Evolutionary conservation across 2,329 filamentous ascomycete genomes (phyloP).

Genomic region (Dendryphion nanum): DNA sequence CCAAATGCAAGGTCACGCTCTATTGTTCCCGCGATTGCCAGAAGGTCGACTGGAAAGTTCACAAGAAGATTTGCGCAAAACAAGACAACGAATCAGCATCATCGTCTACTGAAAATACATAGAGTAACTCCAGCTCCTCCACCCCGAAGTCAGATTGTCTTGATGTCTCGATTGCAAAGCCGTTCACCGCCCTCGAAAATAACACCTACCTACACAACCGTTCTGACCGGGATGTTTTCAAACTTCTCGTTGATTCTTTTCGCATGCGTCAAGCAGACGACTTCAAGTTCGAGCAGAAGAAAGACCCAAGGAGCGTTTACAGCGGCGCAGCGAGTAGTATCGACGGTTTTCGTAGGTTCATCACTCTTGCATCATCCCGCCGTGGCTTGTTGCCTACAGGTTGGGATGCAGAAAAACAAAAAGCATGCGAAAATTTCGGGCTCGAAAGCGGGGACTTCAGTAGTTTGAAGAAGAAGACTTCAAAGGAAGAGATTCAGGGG

Average conservation of each 20-base stretch:
- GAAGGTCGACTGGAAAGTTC: conserved; percentile 29
- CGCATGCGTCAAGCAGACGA: conserved; percentile 24
- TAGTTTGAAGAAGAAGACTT: conserved; percentile 10
- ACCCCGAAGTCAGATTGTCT: conserved; percentile 8
- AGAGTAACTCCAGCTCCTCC: conserved; percentile 4
- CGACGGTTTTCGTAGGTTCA: conserved; percentile 18
- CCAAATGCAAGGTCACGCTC: conserved; percentile 23
- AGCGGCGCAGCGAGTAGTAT: conserved; percentile 13
- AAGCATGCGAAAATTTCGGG: conserved; percentile 18
- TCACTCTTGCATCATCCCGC: conserved; percentile 8
- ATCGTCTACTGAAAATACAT: neutral
- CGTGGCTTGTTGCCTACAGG: conserved; percentile 19
- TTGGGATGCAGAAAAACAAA: conserved; percentile 19
- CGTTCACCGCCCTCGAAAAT: conserved; percentile 20
- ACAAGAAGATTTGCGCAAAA: conserved; percentile 31
- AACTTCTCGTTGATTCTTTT: conserved; percentile 30
- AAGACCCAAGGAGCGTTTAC: conserved; percentile 15
- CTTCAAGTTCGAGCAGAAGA: conserved; percentile 13
- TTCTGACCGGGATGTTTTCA: conserved; percentile 23
- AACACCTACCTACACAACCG: conserved; percentile 25
- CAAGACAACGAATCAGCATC: neutral
- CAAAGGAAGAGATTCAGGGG: conserved; percentile 16
- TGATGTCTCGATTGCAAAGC: conserved; percentile 16
- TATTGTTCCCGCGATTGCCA: conserved; percentile 38
- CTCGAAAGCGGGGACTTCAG: conserved; percentile 14